Evolutionary conservation across 495 filamentous ascomycete species (phyloP), one percentile per base, ranked within the genome.

Genomic region (Bacidia gigantensis): DNA sequence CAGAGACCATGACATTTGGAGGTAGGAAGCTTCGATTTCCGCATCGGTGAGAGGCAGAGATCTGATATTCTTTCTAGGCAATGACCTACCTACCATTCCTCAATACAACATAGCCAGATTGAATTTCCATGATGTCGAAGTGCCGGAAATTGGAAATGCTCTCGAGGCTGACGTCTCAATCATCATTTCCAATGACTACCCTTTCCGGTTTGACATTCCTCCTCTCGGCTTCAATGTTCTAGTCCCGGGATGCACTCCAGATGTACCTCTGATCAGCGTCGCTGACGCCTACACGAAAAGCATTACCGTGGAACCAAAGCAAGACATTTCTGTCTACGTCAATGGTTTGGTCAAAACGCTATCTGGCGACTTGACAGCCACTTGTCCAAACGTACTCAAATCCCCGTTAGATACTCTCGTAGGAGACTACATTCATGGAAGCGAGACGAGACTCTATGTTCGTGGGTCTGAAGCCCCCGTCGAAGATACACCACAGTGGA

Each of bases 331-430:
- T n/a, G 72, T 88, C 35, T 72, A 83, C 51, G 81, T 85, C 11
- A 71, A 73, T 25, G 87, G 83, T 1, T 60, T 87, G 32, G 75
- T 96, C 44, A 71, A 69, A 22, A 70, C 80, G 42, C 67, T 98
- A 11, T 85, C 92, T 2, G 73, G 84, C 35, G 65, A 76, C 17
- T 69, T 98, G 24, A 84, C 78, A 10, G 71, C 65, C 5, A 67
- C 68, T 20, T 98, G 92, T 56, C 92, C 92, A 0, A 71, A 80
- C 42, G 79, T 79, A 9, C 67, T 80, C 17, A 79, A 76, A 11
- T 96, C 92, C 0, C 90, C 92, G 0, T 71, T 98, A 49, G 92
- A 98, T 60, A 68, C 76, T n/a, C 69, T 98, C 17, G 72, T 98
- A 24, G 79, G 76, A 14, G 78, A 78, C 51, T 98, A 92, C 63